These are phyloP conservation scores for Nakaseomyces sp. DNA, from an alignment of 1,139 yeast species.

Conservation along the genomic window DNA sequence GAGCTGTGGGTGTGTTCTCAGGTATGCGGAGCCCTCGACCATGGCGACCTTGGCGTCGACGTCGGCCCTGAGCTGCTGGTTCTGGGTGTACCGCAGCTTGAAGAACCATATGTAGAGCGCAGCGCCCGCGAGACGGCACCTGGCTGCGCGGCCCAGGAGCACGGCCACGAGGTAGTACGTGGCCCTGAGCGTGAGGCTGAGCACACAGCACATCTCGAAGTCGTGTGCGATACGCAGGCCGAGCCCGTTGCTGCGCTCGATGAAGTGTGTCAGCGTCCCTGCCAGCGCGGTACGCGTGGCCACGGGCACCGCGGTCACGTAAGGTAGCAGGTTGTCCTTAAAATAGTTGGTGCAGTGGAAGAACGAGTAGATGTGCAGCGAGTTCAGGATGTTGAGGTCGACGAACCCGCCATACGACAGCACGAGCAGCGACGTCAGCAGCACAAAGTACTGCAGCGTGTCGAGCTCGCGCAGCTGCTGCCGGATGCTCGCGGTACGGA, in stretches of 20 bases:
- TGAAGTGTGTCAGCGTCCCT: conserved; percentile 18
- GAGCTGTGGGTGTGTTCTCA: conserved; percentile 11
- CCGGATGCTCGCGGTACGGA: conserved; percentile 11
- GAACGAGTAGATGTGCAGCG: conserved; percentile 48
- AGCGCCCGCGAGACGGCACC: conserved; percentile 14
- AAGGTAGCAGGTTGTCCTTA: conserved; percentile 31
- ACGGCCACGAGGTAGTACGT: conserved; percentile 15
- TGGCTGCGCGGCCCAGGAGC: conserved; percentile 8
- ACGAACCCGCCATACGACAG: conserved; percentile 17
- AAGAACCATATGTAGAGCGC: conserved; percentile 23
- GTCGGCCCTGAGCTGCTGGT: conserved; percentile 17
- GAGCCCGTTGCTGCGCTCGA: conserved; percentile 20
- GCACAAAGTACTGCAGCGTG: conserved; percentile 27
- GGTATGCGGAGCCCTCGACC: conserved; percentile 7
- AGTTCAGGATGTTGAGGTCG: conserved; percentile 38
- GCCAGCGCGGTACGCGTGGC: conserved; percentile 15
- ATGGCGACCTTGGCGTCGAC: conserved; percentile 12
- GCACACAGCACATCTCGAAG: conserved; percentile 23
- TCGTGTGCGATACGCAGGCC: conserved; percentile 25
- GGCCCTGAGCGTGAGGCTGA: conserved; percentile 17
- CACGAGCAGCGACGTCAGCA: conserved; percentile 16
- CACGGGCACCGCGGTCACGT: conserved; percentile 23
- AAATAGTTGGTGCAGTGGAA: conserved; percentile 51
- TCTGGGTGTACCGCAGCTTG: conserved; percentile 23
- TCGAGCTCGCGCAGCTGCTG: conserved; percentile 21